These are phyloP conservation scores for Santalum album DNA, from an alignment of 164 flowering plant species.

Conservation along the genomic window DNA sequence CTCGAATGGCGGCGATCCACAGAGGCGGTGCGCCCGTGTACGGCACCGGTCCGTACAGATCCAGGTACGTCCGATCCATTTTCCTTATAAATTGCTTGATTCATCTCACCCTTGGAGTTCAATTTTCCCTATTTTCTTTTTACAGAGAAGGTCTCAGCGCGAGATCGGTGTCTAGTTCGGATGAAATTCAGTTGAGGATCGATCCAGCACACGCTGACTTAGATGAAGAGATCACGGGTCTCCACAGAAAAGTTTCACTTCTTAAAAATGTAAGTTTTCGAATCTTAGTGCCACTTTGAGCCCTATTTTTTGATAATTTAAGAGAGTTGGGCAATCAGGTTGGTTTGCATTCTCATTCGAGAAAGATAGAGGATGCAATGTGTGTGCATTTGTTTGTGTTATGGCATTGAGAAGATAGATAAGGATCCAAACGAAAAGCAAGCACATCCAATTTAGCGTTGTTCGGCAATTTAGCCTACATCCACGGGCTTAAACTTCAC, in stretches of 20 bases:
- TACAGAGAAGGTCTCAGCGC: not conserved
- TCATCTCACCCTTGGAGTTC: not conserved
- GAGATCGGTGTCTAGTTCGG: not conserved
- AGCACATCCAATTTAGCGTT: too few species aligned
- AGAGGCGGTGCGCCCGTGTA: not conserved
- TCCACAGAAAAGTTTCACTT: not conserved
- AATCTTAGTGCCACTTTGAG: too few species aligned
- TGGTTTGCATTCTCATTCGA: too few species aligned
- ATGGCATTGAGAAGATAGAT: too few species aligned
- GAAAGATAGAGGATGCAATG: too few species aligned
- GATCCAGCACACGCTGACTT: not conserved
- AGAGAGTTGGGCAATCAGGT: too few species aligned
- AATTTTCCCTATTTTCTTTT: not conserved
- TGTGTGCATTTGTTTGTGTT: too few species aligned
- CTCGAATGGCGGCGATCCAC: not conserved
- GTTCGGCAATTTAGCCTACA: too few species aligned
- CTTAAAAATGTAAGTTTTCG: not conserved
- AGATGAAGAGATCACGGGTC: constrained; percentile 3
- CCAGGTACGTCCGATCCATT: not conserved
- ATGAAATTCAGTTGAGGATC: not conserved
- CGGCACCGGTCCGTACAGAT: not conserved
- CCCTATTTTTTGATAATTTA: too few species aligned
- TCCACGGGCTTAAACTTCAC: too few species aligned
- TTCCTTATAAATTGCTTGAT: not conserved
- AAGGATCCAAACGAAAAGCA: too few species aligned